Percentiles rank a stretch among this genome's conserved stretches.
Evolutionary conservation across 495 filamentous ascomycete species (phyloP).

Genomic region (Penicillium canescens): DNA sequence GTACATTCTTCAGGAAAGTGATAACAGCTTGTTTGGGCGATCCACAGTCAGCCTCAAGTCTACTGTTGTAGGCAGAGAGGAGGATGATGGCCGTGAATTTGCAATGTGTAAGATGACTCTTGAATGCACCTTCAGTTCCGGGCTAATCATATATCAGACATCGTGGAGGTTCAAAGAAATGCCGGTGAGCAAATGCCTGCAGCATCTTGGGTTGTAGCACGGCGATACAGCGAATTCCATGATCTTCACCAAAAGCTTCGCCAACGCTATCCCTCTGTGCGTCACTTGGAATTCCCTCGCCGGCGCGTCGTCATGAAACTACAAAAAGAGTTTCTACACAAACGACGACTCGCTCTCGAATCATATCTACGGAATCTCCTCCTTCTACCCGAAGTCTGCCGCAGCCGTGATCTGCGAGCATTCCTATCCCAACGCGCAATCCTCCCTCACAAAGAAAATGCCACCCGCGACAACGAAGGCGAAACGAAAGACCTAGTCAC

Average conservation of each 20-base stretch:
- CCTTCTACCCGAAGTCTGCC: slow-evolving; percentile 87
- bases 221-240: slow-evolving; percentile 94
- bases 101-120: slow-evolving; percentile 67
- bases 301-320: slow-evolving; percentile 93
- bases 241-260: slow-evolving; percentile 90
- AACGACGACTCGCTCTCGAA: slow-evolving; percentile 79
- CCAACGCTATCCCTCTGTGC: slow-evolving; percentile 78
- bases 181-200: slow-evolving; percentile 89
- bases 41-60: slow-evolving; percentile 86
- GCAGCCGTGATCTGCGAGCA: slow-evolving; percentile 85
- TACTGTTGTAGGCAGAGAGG: slow-evolving; percentile 87
- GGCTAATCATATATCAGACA: slow-evolving; percentile 46
- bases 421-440: slow-evolving; percentile 93
- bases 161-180: slow-evolving; percentile 85
- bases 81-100: slow-evolving; percentile 91
- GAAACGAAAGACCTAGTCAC: slow-evolving; percentile 89
- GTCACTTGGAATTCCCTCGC: slow-evolving; percentile 87
- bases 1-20: slow-evolving; percentile 96
- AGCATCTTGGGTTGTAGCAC: slow-evolving; percentile 75
- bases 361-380: slow-evolving; percentile 84
- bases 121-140: neutral
- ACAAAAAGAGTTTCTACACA: slow-evolving; percentile 91
- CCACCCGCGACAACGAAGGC: slow-evolving; percentile 47
- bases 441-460: slow-evolving; percentile 54
- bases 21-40: slow-evolving; percentile 94